Percentiles rank a stretch among this genome's conserved stretches.
These are phyloP conservation scores for Nemophila menziesii DNA, from an alignment of 257 asterid genomes.

Conservation along the genomic window DNA sequence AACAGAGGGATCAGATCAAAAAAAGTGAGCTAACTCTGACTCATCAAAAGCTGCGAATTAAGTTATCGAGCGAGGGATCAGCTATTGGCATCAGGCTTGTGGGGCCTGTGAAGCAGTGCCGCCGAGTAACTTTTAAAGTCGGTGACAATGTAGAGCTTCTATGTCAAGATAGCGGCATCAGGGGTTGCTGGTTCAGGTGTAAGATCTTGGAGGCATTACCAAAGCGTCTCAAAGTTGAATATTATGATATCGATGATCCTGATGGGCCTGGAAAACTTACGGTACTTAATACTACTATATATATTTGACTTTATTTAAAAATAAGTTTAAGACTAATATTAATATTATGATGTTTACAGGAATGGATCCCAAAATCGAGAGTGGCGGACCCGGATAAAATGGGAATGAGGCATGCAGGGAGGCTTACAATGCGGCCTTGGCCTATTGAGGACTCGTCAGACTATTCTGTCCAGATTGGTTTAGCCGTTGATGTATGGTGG, in stretches of 20 bases:
- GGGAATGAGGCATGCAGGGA: constrained; percentile 60
- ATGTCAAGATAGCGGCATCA: constrained; percentile 92
- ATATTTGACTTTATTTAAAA: background rate
- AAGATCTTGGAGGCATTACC: constrained; percentile 49
- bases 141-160: constrained; percentile 73
- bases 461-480: constrained; percentile 46
- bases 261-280: constrained; percentile 56
- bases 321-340: background rate
- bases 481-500: constrained; percentile 94
- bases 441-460: constrained; percentile 20
- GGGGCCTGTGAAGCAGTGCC: constrained; percentile 24
- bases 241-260: constrained; percentile 69
- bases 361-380: constrained; percentile 69
- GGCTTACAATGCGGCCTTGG: constrained; percentile 67
- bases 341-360: constrained; percentile 29
- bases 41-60: constrained; percentile 30
- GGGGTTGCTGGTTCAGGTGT: constrained; percentile 99
- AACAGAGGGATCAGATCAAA: constrained; percentile 38
- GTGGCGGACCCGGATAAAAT: constrained; percentile 72
- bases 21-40: constrained; percentile 35
- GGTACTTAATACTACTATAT: constrained; percentile 28
- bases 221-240: constrained; percentile 50
- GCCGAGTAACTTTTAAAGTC: constrained; percentile 22
- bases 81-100: constrained; percentile 25
- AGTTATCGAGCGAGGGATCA: too few relatives aligned